Percentiles rank a stretch among this genome's conserved stretches.
Evolutionary conservation across 805 yeast species (phyloP).

Genomic region (Kluyveromyces starmeri): DNA sequence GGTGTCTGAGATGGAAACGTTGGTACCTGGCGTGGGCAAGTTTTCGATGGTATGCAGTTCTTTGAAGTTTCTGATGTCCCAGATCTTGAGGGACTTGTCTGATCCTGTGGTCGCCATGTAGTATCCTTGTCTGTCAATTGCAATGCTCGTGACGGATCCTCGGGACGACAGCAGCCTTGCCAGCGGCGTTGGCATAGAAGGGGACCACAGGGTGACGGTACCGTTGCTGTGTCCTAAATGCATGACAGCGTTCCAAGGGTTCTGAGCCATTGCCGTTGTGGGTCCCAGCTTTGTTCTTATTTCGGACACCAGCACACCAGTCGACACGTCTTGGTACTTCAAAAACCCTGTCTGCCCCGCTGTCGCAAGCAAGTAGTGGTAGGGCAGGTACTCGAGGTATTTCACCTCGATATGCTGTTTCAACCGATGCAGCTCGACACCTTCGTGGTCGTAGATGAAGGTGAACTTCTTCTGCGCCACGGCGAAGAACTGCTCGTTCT

Average conservation of each 20-base stretch:
- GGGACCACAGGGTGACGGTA: slow-evolving; percentile 88
- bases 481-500: slow-evolving; percentile 89
- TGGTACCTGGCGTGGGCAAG: slow-evolving; percentile 76
- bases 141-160: slow-evolving; percentile 81
- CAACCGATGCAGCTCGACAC: slow-evolving; percentile 84
- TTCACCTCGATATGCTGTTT: slow-evolving; percentile 85
- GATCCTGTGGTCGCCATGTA: slow-evolving; percentile 92
- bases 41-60: slow-evolving; percentile 54
- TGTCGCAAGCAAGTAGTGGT: slow-evolving; percentile 78
- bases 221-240: slow-evolving; percentile 93
- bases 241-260: slow-evolving; percentile 93
- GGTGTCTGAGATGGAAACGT: slow-evolving; percentile 74
- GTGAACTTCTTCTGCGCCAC: slow-evolving; percentile 95
- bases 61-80: slow-evolving; percentile 86
- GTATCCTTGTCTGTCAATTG: slow-evolving; percentile 83
- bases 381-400: slow-evolving; percentile 78
- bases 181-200: slow-evolving; percentile 74
- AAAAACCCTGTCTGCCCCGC: slow-evolving; percentile 86
- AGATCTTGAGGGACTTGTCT: slow-evolving; percentile 74
- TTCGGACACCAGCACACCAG: slow-evolving; percentile 81
- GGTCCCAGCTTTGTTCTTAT: slow-evolving; percentile 85
- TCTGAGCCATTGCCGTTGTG: slow-evolving; percentile 76
- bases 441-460: slow-evolving; percentile 83
- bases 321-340: slow-evolving; percentile 91
- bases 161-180: slow-evolving; percentile 72